A percentile compares a stretch with the other conserved stretches of the same genome.
phyloP scores from a whole-genome alignment of 345 rosid species.

The Citrus inodora region DNA sequence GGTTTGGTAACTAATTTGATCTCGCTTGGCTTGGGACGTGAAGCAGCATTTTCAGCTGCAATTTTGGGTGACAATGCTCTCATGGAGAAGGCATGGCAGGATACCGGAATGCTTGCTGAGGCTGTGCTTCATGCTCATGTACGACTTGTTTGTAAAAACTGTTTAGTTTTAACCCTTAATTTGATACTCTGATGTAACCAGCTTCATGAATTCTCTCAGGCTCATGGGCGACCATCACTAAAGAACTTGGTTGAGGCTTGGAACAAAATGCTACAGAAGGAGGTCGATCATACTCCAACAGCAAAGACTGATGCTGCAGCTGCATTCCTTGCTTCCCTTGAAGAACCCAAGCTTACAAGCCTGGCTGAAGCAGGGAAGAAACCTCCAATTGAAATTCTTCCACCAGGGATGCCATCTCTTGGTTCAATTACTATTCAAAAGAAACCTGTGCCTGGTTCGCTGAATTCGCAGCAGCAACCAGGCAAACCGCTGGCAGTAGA shows the following conservation, averaged over 20 bases:
- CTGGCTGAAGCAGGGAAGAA: conserved; percentile 80
- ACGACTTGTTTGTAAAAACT: conserved; percentile 20
- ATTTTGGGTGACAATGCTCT: conserved; percentile 93
- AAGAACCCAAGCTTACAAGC: conserved; percentile 86
- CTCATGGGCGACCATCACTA: conserved; percentile 92
- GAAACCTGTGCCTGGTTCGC: conserved; percentile 47
- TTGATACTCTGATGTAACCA: conserved; percentile 15
- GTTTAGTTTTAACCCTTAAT: background rate
- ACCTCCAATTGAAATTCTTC: conserved; percentile 83
- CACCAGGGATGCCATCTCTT: conserved; percentile 92
- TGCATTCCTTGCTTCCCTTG: conserved; percentile 87
- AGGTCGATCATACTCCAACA: conserved; percentile 69
- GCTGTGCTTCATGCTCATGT: conserved; percentile 99
- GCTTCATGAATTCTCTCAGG: conserved; percentile 44
- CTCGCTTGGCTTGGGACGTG: conserved; percentile 87
- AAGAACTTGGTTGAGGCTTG: conserved; percentile 84
- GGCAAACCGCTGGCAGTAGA: conserved; percentile 53
- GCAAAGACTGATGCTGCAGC: conserved; percentile 86
- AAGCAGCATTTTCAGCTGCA: conserved; percentile 96
- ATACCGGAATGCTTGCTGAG: conserved; percentile 99
- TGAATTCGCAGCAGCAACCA: conserved; percentile 55
- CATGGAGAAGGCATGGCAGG: conserved; percentile 99
- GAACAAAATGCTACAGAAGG: conserved; percentile 89
- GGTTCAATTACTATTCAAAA: conserved; percentile 70
- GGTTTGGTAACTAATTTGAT: conserved; percentile 81